A percentile compares a stretch with the other conserved stretches of the same genome.
phyloP scores from a whole-genome alignment of 2,329 filamentous ascomycete genomes.

The Cladophialophora yegresii region DNA sequence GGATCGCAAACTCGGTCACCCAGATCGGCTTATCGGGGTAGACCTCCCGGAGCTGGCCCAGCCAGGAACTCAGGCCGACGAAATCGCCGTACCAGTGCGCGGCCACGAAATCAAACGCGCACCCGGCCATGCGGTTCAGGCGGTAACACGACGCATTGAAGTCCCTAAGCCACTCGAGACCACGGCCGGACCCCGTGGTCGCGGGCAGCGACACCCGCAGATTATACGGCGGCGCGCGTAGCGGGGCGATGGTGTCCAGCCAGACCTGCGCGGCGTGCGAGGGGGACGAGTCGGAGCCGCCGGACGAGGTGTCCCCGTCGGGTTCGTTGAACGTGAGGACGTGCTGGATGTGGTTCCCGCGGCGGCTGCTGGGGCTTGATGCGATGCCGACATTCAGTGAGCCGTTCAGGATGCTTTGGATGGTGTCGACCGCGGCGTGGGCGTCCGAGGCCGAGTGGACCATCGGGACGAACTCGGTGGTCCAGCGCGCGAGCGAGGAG shows the following conservation, averaged over 20 bases:
- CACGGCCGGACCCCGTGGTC: slow-evolving; percentile 62
- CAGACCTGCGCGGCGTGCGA: slow-evolving; percentile 66
- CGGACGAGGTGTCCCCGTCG: slow-evolving; percentile 58
- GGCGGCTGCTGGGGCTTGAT: not conserved
- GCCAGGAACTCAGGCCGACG: slow-evolving; percentile 41
- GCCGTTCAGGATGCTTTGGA: slow-evolving; percentile 18
- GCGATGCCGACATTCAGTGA: not conserved
- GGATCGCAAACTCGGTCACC: slow-evolving; percentile 75
- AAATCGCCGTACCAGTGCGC: slow-evolving; percentile 54
- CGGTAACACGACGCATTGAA: slow-evolving; percentile 48
- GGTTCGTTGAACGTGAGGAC: slow-evolving; percentile 81
- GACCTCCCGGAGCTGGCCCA: slow-evolving; percentile 39
- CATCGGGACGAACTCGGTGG: slow-evolving; percentile 78
- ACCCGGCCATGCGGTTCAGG: slow-evolving; percentile 60
- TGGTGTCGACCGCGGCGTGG: slow-evolving; percentile 12
- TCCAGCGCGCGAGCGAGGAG: slow-evolving; percentile 41
- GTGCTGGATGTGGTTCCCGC: slow-evolving; percentile 61
- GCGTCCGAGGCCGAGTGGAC: slow-evolving; percentile 64
- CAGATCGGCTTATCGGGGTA: slow-evolving; percentile 64
- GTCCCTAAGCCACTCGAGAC: slow-evolving; percentile 67
- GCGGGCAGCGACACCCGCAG: slow-evolving; percentile 66
- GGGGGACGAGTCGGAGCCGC: slow-evolving; percentile 65
- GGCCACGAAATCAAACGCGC: slow-evolving; percentile 54
- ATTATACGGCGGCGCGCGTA: slow-evolving; percentile 58
- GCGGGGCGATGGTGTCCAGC: slow-evolving; percentile 70